Conservation (phyloP, 768 basidiomycete genomes). For the Mycena sanguinolenta region DNA sequence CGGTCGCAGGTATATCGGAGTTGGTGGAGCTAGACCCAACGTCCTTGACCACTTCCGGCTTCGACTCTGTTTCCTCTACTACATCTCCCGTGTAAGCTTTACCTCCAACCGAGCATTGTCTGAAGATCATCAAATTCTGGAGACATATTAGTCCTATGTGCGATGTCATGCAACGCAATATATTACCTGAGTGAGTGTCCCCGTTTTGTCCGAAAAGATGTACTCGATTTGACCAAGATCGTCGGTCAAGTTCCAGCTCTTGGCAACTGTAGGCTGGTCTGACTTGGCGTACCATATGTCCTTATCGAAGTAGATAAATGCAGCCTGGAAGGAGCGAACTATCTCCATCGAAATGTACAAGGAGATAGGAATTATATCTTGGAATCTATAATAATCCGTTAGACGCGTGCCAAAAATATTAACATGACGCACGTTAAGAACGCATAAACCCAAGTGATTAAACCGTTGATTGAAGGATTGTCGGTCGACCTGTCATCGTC, state of each 20-base stretch:
- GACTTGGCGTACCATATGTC: slow-evolving; percentile 89
- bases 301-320: slow-evolving; percentile 95
- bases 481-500: slow-evolving; percentile 74
- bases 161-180: slow-evolving; percentile 34
- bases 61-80: slow-evolving; percentile 34
- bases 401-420: neutral
- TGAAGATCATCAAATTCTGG: slow-evolving; percentile 94
- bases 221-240: slow-evolving; percentile 99
- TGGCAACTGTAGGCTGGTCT: slow-evolving; percentile 81
- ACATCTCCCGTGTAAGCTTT: slow-evolving; percentile 83
- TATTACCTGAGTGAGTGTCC: slow-evolving; percentile 90
- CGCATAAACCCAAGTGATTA: slow-evolving; percentile 88
- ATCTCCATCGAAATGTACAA: slow-evolving; percentile 98
- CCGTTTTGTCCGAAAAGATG: slow-evolving; percentile 98
- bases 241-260: slow-evolving; percentile 96
- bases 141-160: slow-evolving; percentile 9
- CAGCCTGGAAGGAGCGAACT: slow-evolving; percentile 91
- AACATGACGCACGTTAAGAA: slow-evolving; percentile 80
- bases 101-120: slow-evolving; percentile 91
- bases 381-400: slow-evolving; percentile 68
- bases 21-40: slow-evolving; percentile 39
- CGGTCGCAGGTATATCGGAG: slow-evolving; percentile 1
- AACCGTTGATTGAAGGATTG: slow-evolving; percentile 91
- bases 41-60: slow-evolving; percentile 28
- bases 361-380: slow-evolving; percentile 97